These are phyloP conservation scores for Chrysosphaeria jannelii DNA, from an alignment of 2,329 filamentous ascomycete genomes.

Conservation along the genomic window DNA sequence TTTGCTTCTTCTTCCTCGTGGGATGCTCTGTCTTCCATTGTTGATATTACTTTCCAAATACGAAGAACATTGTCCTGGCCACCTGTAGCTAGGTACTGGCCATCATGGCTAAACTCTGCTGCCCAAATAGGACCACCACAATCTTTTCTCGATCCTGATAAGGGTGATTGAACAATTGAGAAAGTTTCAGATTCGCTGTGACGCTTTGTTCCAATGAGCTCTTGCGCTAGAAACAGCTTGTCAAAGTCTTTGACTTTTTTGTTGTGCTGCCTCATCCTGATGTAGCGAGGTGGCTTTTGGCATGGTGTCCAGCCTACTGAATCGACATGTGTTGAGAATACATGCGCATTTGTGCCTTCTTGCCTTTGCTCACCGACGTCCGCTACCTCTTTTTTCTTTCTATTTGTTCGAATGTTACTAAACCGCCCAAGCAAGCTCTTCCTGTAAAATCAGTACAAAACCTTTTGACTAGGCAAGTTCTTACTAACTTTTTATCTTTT, in stretches of 20 bases:
- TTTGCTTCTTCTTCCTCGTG: conserved; percentile 38
- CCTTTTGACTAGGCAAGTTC: too few relatives aligned
- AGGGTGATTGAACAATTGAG: conserved; percentile 9
- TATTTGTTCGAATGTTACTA: conserved; percentile 36
- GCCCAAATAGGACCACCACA: conserved; percentile 69
- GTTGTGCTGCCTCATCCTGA: conserved; percentile 52
- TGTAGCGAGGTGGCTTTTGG: conserved; percentile 72
- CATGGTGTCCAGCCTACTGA: conserved; percentile 51
- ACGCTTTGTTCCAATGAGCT: conserved; percentile 34
- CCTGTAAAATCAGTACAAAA: too few relatives aligned
- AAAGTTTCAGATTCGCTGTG: conserved; percentile 8
- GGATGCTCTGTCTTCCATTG: conserved; percentile 42
- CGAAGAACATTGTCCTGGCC: conserved; percentile 66
- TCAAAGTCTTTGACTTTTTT: conserved; percentile 65
- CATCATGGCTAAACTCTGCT: conserved; percentile 75
- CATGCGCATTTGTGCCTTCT: conserved; percentile 60
- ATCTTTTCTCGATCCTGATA: too few relatives aligned
- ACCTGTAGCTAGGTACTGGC: conserved; percentile 69
- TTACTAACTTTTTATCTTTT: too few relatives aligned
- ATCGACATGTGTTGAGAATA: conserved; percentile 49
- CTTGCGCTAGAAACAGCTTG: conserved; percentile 70
- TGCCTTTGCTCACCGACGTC: too few relatives aligned
- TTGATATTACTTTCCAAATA: conserved; percentile 70
- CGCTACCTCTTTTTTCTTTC: conserved; percentile 37
- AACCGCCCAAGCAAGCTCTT: conserved; percentile 76